These are phyloP conservation scores for Hyaloscypha finlandica DNA, from an alignment of 495 filamentous ascomycete genomes.

Conservation along the genomic window DNA sequence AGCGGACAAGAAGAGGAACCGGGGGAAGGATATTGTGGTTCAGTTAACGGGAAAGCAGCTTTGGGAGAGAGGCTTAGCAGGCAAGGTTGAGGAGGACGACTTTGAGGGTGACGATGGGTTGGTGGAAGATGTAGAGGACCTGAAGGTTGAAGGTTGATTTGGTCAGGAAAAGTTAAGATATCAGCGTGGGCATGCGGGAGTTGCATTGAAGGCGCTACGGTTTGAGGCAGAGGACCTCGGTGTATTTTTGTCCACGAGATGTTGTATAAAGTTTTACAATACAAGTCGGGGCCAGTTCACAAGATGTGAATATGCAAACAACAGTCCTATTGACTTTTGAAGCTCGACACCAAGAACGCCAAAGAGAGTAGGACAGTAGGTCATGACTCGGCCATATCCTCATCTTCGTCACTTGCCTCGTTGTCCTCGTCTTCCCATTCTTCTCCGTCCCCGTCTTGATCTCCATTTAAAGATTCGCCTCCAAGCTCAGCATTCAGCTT, in stretches of 20 bases:
- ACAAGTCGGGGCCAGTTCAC: not conserved
- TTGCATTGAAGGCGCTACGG: constrained; percentile 34
- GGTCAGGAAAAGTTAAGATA: constrained; percentile 21
- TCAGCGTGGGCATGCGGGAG: constrained; percentile 26
- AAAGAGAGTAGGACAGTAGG: not conserved
- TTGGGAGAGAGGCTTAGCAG: constrained; percentile 81
- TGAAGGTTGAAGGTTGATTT: constrained; percentile 54
- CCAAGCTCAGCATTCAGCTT: constrained; percentile 58
- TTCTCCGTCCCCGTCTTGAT: constrained; percentile 45
- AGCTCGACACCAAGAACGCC: constrained; percentile 4
- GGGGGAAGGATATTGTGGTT: constrained; percentile 55
- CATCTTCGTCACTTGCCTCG: constrained; percentile 53
- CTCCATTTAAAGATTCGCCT: constrained; percentile 47
- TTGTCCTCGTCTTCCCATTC: constrained; percentile 45
- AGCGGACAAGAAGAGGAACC: constrained; percentile 77
- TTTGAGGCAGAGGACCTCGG: not conserved
- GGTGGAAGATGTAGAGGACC: constrained; percentile 61
- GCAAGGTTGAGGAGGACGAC: constrained; percentile 75
- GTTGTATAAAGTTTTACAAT: not conserved
- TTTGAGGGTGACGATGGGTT: constrained; percentile 55
- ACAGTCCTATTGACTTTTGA: not conserved
- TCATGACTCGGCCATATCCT: constrained; percentile 45
- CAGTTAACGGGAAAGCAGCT: constrained; percentile 79
- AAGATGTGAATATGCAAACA: not conserved
- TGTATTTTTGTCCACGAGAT: not conserved